Conservation (phyloP, 1,284 basidiomycete genomes). For the Leccinum pachyderme region DNA sequence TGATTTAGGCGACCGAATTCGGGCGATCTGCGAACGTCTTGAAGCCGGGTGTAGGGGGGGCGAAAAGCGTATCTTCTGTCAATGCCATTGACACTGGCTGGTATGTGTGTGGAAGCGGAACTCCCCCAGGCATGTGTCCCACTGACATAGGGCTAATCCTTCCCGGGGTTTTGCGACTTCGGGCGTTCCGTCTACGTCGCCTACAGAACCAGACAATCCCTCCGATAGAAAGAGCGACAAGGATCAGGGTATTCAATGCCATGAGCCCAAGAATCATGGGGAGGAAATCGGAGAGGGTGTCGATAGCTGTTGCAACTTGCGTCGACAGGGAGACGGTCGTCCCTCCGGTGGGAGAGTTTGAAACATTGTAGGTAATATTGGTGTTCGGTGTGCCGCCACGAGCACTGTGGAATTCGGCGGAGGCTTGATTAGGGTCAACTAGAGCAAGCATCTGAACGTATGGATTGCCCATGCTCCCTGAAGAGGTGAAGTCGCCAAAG, state of each 20-base stretch:
- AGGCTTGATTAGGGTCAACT: conserved; percentile 64
- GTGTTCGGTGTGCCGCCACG: conserved; percentile 61
- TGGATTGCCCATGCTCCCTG: conserved; percentile 64
- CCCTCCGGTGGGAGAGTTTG: conserved; percentile 43
- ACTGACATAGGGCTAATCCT: conserved; percentile 56
- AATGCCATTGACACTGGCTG: conserved; percentile 75
- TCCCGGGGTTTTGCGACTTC: conserved; percentile 43
- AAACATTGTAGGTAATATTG: conserved; percentile 67
- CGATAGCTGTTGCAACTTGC: conserved; percentile 54
- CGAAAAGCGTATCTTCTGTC: conserved; percentile 68
- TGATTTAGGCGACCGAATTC: conserved; percentile 42
- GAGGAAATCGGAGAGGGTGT: conserved; percentile 58
- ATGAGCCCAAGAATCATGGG: conserved; percentile 70
- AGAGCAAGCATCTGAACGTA: conserved; percentile 73
- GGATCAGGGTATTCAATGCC: conserved; percentile 67
- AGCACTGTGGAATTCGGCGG: conserved; percentile 60
- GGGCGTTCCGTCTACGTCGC: conserved; percentile 34
- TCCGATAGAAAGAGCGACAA: conserved; percentile 53
- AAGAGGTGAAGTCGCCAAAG: conserved; percentile 73
- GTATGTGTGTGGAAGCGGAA: conserved; percentile 43
- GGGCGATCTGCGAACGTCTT: conserved; percentile 42
- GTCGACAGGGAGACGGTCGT: conserved; percentile 51
- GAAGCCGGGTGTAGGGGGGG: conserved; percentile 60
- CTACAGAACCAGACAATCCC: conserved; percentile 53
- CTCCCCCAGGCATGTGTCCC: conserved; percentile 12